phyloP scores from a whole-genome alignment of 371 early-diverging fungal species.

The Rhizopus delemar region DNA sequence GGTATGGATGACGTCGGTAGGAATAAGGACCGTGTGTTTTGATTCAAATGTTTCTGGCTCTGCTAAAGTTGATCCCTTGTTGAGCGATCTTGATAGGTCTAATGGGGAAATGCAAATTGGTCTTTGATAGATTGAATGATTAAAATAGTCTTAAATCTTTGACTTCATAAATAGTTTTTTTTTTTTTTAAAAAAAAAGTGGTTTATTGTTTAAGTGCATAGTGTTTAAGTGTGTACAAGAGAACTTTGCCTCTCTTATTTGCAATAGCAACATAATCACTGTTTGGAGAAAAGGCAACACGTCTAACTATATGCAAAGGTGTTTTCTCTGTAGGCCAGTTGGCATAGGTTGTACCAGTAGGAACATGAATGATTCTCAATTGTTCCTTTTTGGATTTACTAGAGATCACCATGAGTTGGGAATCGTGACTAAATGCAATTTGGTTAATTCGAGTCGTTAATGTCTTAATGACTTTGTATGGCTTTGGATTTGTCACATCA shows the following conservation, averaged over 20 bases:
- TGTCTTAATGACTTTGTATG: constrained; percentile 76
- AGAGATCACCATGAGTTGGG: constrained; percentile 78
- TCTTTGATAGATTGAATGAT: too few species aligned
- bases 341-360: constrained; percentile 74
- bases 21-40: too few species aligned
- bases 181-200: background rate
- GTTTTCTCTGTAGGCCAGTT: constrained; percentile 91
- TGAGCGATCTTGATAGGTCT: too few species aligned
- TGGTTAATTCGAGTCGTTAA: constrained; percentile 79
- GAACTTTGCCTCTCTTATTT: constrained; percentile 82
- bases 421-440: constrained; percentile 80
- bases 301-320: constrained; percentile 76
- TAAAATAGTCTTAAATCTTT: too few species aligned
- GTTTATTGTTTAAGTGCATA: constrained; percentile 44
- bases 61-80: too few species aligned
- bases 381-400: constrained; percentile 73
- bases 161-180: background rate
- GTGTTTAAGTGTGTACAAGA: constrained; percentile 80
- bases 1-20: too few species aligned
- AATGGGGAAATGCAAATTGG: too few species aligned
- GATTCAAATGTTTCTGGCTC: too few species aligned
- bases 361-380: constrained; percentile 77
- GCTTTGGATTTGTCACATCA: constrained; percentile 53
- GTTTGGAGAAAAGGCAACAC: constrained; percentile 81
- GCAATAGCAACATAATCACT: constrained; percentile 89